Evolutionary conservation across 768 basidiomycete species (phyloP), one percentile per base, ranked within the genome.

Genomic region (Lentinula raphanica): DNA sequence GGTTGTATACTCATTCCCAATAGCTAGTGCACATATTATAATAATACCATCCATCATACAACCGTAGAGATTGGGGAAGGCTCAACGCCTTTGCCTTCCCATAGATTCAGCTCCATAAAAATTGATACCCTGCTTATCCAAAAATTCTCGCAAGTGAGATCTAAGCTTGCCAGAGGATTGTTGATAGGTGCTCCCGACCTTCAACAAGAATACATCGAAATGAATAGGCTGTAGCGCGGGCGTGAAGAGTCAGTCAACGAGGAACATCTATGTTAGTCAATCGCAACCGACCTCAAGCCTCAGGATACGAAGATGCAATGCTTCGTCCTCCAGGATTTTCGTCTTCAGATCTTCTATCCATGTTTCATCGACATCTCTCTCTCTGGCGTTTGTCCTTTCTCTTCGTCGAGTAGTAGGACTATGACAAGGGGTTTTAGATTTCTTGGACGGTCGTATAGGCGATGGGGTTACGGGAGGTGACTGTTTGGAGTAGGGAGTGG

Each of bases 41-140:
- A n/a, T n/a, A n/a, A n/a, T n/a, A n/a, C n/a, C n/a, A n/a, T n/a
- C n/a, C n/a, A n/a, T n/a, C 56, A 51, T 40, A 59, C 29, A 42
- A n/a, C 5, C n/a, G 12, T 54, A 59, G 46, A 60, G 55, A 42
- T 39, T 56, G 45, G 49, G 49, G 23, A 59, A 57, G 51, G 51
- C 54, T 25, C 29, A 42, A 40, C 53, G 50, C 50, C 54, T 58
- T 56, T 58, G 40, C 69, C 66, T 50, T 38, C 67, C 66, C 25
- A 60, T 66, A 5, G 64, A 51, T 25, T 78, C 74, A 12, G 70
- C 69, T 3, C 74, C 78, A 59, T 79, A 79, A 65, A 82, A 84
- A 62, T 79, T 77, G 59, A 86, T 82, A 17, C 78, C 81, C 72
- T 85, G 74, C 60, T 76, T 74, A 64, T 87, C 86, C 31, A 88